Evolutionary conservation across 768 basidiomycete species (phyloP).

Genomic region (Tylopilus rubrobrunneus): DNA sequence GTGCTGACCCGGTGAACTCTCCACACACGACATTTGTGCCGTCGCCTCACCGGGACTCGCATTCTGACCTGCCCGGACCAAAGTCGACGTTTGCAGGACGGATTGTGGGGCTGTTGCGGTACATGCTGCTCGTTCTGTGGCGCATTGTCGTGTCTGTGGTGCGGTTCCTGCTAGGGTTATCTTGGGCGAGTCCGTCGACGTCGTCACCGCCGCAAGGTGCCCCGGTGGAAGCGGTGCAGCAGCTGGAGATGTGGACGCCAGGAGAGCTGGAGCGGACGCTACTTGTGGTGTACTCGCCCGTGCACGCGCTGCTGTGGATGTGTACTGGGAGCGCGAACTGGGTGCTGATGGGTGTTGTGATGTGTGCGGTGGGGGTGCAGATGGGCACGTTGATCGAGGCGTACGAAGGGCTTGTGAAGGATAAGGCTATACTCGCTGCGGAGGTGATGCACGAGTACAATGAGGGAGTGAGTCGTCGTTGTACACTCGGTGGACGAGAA

Average conservation of each 20-base stretch:
- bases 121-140: slow-evolving; percentile 42
- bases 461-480: slow-evolving; percentile 50
- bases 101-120: slow-evolving; percentile 26
- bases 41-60: slow-evolving; percentile 30
- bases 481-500: not conserved
- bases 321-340: slow-evolving; percentile 69
- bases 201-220: slow-evolving; percentile 32
- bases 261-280: slow-evolving; percentile 66
- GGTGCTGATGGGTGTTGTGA: slow-evolving; percentile 65
- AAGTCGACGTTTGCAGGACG: slow-evolving; percentile 46
- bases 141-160: slow-evolving; percentile 51
- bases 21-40: slow-evolving; percentile 66
- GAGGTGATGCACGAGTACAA: slow-evolving; percentile 88
- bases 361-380: slow-evolving; percentile 64
- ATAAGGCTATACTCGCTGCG: slow-evolving; percentile 67
- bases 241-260: slow-evolving; percentile 76
- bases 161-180: slow-evolving; percentile 66
- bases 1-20: slow-evolving; percentile 61
- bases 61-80: slow-evolving; percentile 34
- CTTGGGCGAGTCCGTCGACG: slow-evolving; percentile 38
- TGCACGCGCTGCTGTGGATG: slow-evolving; percentile 71
- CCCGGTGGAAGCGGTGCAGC: slow-evolving; percentile 58
- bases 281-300: slow-evolving; percentile 76
- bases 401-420: slow-evolving; percentile 67
- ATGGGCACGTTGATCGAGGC: slow-evolving; percentile 38